Percentiles rank a stretch among this genome's conserved stretches.
Evolutionary conservation across 768 basidiomycete species (phyloP).

Genomic region (Trametes gibbosa): DNA sequence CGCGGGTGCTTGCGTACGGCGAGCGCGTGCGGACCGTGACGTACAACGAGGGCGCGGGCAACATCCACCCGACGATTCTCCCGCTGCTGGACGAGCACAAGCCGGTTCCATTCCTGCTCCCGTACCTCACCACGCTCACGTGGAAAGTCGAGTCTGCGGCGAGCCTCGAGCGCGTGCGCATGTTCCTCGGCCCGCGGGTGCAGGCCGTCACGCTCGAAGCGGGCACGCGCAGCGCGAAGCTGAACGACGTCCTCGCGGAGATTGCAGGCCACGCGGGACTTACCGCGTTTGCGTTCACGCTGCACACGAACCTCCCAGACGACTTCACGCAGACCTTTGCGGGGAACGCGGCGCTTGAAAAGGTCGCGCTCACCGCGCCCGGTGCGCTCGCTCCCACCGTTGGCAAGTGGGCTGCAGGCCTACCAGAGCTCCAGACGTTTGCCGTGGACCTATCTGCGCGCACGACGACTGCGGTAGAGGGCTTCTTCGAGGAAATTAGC

Average conservation of each 20-base stretch:
- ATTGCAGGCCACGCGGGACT: slow-evolving; percentile 63
- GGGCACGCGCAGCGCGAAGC: slow-evolving; percentile 52
- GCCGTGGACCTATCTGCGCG: slow-evolving; percentile 72
- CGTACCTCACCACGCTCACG: slow-evolving; percentile 62
- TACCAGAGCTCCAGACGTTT: slow-evolving; percentile 59
- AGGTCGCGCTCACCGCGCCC: slow-evolving; percentile 64
- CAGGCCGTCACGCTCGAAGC: slow-evolving; percentile 62
- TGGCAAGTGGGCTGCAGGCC: slow-evolving; percentile 70
- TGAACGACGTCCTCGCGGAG: slow-evolving; percentile 61
- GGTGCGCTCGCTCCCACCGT: slow-evolving; percentile 68
- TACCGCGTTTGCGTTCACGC: slow-evolving; percentile 65
- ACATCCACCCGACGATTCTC: slow-evolving; percentile 63
- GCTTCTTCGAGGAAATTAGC: slow-evolving; percentile 72
- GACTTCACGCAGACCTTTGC: slow-evolving; percentile 64
- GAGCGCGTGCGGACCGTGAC: slow-evolving; percentile 65
- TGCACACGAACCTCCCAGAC: slow-evolving; percentile 68
- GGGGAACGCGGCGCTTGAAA: slow-evolving; percentile 58
- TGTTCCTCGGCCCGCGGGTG: slow-evolving; percentile 67
- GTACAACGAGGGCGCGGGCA: slow-evolving; percentile 67
- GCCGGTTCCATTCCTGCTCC: slow-evolving; percentile 63
- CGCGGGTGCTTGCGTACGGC: slow-evolving; percentile 59
- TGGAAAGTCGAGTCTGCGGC: slow-evolving; percentile 71
- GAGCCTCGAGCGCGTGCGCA: slow-evolving; percentile 59
- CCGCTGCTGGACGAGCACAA: slow-evolving; percentile 62
- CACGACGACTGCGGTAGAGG: slow-evolving; percentile 68